A percentile compares a stretch with the other conserved stretches of the same genome.
These are phyloP conservation scores for Coemansia asiatica DNA, from an alignment of 192 early-diverging fungal species.

Conservation along the genomic window DNA sequence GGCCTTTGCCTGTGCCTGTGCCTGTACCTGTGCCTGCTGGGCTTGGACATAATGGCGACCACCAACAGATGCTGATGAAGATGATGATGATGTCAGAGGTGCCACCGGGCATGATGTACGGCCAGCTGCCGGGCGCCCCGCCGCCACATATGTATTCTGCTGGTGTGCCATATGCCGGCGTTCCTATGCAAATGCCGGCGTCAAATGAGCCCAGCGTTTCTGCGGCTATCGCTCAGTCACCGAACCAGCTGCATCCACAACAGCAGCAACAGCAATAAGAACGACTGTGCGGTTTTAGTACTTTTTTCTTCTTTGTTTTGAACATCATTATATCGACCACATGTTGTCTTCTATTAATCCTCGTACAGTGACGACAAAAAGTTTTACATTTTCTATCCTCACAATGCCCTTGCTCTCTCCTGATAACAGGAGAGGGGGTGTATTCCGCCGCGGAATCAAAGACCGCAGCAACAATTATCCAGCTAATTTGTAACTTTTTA, in stretches of 20 bases:
- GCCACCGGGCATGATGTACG: slow-evolving; percentile 38
- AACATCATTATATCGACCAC: too few species aligned
- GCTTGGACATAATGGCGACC: slow-evolving; percentile 16
- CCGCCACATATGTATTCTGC: slow-evolving; percentile 33
- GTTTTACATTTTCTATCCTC: too few species aligned
- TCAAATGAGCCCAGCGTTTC: neutral
- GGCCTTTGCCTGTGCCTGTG: too few species aligned
- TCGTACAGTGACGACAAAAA: too few species aligned
- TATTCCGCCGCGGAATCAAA: too few species aligned
- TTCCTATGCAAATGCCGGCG: neutral
- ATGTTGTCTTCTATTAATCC: too few species aligned
- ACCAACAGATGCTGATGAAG: slow-evolving; percentile 45
- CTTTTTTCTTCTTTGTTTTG: neutral
- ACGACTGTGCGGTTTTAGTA: neutral
- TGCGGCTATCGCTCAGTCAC: neutral
- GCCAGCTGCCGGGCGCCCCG: slow-evolving; percentile 31
- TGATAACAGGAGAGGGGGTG: too few species aligned
- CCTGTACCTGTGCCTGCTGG: neutral
- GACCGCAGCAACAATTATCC: too few species aligned
- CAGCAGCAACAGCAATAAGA: neutral
- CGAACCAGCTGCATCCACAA: neutral
- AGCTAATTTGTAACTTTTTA: too few species aligned
- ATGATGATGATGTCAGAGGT: slow-evolving; percentile 32
- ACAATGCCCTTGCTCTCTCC: too few species aligned
- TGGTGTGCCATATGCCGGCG: slow-evolving; percentile 14